Evolutionary conservation across 176 grass and related monocot genomes (phyloP).

Genomic region (Elaeis guineensis): DNA sequence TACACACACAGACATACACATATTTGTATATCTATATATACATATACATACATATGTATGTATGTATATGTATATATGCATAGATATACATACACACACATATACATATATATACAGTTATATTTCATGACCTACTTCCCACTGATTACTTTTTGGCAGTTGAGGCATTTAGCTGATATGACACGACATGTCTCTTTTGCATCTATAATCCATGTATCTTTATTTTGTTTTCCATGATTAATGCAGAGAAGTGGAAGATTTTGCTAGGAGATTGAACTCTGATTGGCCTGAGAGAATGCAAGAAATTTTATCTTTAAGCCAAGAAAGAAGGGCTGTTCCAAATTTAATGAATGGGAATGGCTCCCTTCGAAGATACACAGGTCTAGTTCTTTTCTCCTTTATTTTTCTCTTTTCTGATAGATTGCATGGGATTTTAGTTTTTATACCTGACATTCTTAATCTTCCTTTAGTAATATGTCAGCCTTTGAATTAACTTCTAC

Average conservation of each 20-base stretch:
- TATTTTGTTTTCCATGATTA: constrained; percentile 4
- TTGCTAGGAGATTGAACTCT: constrained; percentile 90
- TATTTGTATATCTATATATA: no score
- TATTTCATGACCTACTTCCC: no score
- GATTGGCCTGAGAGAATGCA: constrained; percentile 94
- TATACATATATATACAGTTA: no score
- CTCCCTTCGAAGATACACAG: constrained; percentile 3
- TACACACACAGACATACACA: no score
- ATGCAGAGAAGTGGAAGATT: constrained; percentile 97
- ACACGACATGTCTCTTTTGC: constrained; percentile 13
- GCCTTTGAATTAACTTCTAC: no score
- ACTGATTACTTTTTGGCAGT: no score
- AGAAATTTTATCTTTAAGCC: constrained; percentile 52
- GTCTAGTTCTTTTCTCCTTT: background rate
- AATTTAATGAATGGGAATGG: constrained; percentile 31
- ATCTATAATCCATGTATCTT: constrained; percentile 12
- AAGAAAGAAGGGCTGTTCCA: constrained; percentile 58
- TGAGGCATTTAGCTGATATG: background rate
- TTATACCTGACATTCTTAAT: no score
- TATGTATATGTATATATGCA: no score
- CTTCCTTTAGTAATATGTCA: no score
- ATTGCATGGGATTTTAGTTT: background rate
- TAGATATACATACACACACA: fast-evolving
- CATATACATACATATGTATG: no score
- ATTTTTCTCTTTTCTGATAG: background rate